Evolutionary conservation across 345 rosid genomes (phyloP), one percentile per base, ranked within the genome.

Genomic region (Firmiana major): DNA sequence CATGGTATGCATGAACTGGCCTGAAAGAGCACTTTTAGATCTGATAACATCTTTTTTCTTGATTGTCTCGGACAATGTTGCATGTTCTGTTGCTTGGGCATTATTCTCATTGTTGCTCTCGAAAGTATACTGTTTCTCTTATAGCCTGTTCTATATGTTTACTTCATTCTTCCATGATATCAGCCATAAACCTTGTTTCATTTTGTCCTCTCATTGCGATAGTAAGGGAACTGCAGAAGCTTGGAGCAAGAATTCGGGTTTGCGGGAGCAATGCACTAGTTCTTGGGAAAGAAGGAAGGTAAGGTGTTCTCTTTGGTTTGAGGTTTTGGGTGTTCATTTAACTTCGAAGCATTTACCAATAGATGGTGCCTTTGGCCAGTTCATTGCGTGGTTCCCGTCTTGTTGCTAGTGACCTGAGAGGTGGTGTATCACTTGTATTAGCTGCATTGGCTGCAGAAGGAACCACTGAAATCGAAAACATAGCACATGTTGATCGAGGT

Each of bases 401-500:
- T 68, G 62, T 15, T 68, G 83, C 81, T 34, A 76, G 76, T 19
- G 81, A 83, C 66, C 38, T 83, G 74, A 80, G 85, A 74, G 81
- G 85, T 12, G 83, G 83, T 4, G 78, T 38, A 28, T 45, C 85
- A 3, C 53, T 80, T 67, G 69, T 83, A 22, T 70, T 83, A 69
- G 81, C 83, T 5, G 85, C 67, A 72, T 53, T 82, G 43, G 80
- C 80, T 65, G 85, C 82, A 31, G 75, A 76, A 72, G 85, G 85
- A 71, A 82, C 78, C 54, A 79, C 81, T 8, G 71, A 77, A 71
- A 70, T 80, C 63, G 22, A 26, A 57, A 77, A 53, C 45, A 63
- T 78, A 51, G 31, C 79, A 60, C 85, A 80, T 68, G 69, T 83
- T 28, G 82, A 77, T n/a, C 48, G 81, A 4, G 81, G 83, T 38